Base-by-base conservation (phyloP, 345 rosid genomes). In the Balakata baccata region DNA sequence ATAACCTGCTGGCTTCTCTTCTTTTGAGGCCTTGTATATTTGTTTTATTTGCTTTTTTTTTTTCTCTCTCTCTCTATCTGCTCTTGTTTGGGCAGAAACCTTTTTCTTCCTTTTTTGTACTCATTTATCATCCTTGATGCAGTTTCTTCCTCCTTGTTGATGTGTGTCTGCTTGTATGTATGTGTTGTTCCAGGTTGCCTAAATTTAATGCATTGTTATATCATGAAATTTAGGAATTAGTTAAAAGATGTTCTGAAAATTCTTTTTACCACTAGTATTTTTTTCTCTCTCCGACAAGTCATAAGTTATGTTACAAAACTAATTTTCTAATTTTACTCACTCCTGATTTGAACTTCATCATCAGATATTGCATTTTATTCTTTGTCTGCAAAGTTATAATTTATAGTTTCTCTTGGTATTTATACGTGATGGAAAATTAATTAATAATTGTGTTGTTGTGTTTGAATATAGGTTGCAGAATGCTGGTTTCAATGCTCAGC, bases 401-500 rank as follows among this genome's bases (percentile, higher is more conserved):
- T 37, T 62, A 16, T 37, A 5, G 34, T 29, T 29, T 29, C 34
- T 29, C 34, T 29, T 29, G 34, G 34, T 29, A 29, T 29, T 29
- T 29, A 29, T 29, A 3, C 13, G 7, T 61, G 11, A 2, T 7
- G 23, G 68, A 20, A 29, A 49, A 41, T 62, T 85, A 76, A 70
- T 68, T 47, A 54, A 25, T 76, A 23, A 17, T 11, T 79, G 46
- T 75, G 64, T 70, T 76, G n/a, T 49, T 58, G 62, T 78, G 12
- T 70, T 62, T 29, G 77, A 47, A 25, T 75, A 62, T 83, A 92
- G 98, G 86, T 83, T 94, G 79, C 89, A 66, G 69, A 74, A 59
- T 73, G 88, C 91, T 84, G 81, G 82, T 75, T 85, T 90, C 63
- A 80, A 83, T 78, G 91, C 94, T 38, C 92, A 88, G 82, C 96